These are phyloP conservation scores for Penicillium sp. DNA, from an alignment of 2,329 filamentous ascomycete species.

Conservation along the genomic window DNA sequence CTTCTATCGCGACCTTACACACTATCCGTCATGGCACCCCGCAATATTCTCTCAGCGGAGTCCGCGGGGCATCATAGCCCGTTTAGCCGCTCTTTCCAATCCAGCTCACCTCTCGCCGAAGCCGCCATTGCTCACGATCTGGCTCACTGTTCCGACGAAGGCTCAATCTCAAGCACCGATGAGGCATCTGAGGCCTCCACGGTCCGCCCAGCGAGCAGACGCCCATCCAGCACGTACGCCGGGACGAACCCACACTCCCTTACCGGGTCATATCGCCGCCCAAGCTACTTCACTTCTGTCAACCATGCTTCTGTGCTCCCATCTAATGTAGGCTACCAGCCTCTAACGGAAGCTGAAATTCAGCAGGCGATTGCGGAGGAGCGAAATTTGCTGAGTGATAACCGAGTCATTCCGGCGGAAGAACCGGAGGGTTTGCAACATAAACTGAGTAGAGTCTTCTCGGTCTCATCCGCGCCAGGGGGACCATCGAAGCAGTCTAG, in stretches of 20 bases:
- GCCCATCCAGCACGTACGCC: slow-evolving; percentile 45
- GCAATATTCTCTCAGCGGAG: slow-evolving; percentile 34
- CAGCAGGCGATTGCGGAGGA: slow-evolving; percentile 60
- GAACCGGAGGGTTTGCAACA: slow-evolving; percentile 38
- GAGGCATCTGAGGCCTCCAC: slow-evolving; percentile 47
- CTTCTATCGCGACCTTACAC: neutral
- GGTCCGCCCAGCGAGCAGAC: slow-evolving; percentile 44
- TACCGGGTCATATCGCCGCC: slow-evolving; percentile 71
- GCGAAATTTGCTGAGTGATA: slow-evolving; percentile 62
- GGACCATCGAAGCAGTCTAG: slow-evolving; percentile 18
- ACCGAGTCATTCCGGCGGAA: slow-evolving; percentile 60
- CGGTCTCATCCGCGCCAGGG: slow-evolving; percentile 19
- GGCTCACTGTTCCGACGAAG: slow-evolving; percentile 65
- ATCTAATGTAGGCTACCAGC: slow-evolving; percentile 46
- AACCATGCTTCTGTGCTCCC: slow-evolving; percentile 71
- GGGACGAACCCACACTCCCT: slow-evolving; percentile 53
- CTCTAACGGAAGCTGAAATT: slow-evolving; percentile 57
- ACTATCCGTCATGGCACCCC: slow-evolving; percentile 32
- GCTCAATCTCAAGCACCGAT: slow-evolving; percentile 44
- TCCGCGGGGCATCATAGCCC: slow-evolving; percentile 32
- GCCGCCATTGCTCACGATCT: slow-evolving; percentile 68
- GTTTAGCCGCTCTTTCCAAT: slow-evolving; percentile 54
- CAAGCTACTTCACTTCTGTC: slow-evolving; percentile 74
- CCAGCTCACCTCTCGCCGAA: slow-evolving; percentile 68
- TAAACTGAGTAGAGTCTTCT: slow-evolving; percentile 32